These are phyloP conservation scores for Fusarium floridanum DNA, from an alignment of 2,329 filamentous ascomycete genomes.

Conservation along the genomic window DNA sequence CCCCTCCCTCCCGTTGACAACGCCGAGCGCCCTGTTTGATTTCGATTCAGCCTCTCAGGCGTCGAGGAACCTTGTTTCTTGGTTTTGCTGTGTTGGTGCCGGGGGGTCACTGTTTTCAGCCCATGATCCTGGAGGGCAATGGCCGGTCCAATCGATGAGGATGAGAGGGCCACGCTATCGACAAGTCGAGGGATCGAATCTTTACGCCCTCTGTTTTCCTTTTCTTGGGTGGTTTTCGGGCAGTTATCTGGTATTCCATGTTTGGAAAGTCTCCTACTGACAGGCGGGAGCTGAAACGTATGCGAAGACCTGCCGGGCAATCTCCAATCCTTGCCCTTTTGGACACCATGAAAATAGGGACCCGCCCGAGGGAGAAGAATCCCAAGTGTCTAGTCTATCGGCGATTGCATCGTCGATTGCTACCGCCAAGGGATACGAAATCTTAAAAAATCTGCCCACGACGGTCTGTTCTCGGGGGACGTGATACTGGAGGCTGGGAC, in stretches of 20 bases:
- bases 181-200: not conserved
- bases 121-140: slow-evolving; percentile 31
- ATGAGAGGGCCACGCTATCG: slow-evolving; percentile 15
- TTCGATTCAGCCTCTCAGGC: slow-evolving; percentile 21
- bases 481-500: slow-evolving; percentile 16
- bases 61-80: slow-evolving; percentile 31
- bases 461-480: slow-evolving; percentile 26
- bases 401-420: slow-evolving; percentile 31
- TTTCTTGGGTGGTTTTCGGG: not conserved
- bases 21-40: slow-evolving; percentile 34
- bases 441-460: slow-evolving; percentile 26
- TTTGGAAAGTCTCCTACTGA: slow-evolving; percentile 12
- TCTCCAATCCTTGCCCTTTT: slow-evolving; percentile 27
- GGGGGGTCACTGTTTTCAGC: slow-evolving; percentile 10
- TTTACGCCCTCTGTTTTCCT: not conserved
- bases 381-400: slow-evolving; percentile 27
- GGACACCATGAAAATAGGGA: slow-evolving; percentile 18
- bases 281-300: slow-evolving; percentile 36
- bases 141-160: slow-evolving; percentile 21
- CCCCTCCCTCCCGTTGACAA: slow-evolving; percentile 10
- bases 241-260: slow-evolving; percentile 16
- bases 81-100: slow-evolving; percentile 17
- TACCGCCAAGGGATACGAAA: slow-evolving; percentile 29
- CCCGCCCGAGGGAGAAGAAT: slow-evolving; percentile 28
- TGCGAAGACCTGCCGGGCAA: slow-evolving; percentile 14